Base-by-base conservation (phyloP, 495 filamentous ascomycete species). In the Xylaria nigripes region DNA sequence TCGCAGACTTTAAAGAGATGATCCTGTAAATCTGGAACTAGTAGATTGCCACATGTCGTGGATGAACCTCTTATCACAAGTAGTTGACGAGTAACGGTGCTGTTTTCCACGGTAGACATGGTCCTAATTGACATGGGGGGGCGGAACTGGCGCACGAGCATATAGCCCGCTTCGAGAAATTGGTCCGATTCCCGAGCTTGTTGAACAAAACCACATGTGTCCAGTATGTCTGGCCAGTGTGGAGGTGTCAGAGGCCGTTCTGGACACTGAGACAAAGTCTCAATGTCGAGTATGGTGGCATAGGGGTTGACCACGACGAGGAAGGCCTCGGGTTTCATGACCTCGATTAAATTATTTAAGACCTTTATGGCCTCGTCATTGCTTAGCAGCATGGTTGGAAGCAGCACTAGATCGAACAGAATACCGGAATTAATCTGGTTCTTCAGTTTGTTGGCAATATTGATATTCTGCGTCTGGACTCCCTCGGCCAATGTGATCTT, bases 261-360 rank as follows among this genome's bases (percentile, higher is more conserved):
- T 25, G 10, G n/a, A 10, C 50, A 24, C 29, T 1, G 18, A 27
- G 23, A 22, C 36, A 24, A 15, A 7, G 23, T 24, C n/a, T 7
- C 12, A 12, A 18, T 4, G 30, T 16, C 13, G 25, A 32, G 6
- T 9, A 45, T 5, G 16, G 42, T 21, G 41, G 21, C 13, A 15
- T 27, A 53, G 2, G 54, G 50, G 8, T 73, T 50, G 0, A 71
- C n/a, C 8, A 76, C 43, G 6, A 76, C 9, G n/a, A 76, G 50
- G 55, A 72, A 75, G 3, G 65, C 72, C 1, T 70, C 72, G 7
- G 65, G 64, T 18, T 62, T 65, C 70, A 75, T 75, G 49, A 68
- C 49, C 1, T 38, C 15, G 2, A 60, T 29, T 18, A 76, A 51
- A 6, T 46, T 55, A 16, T 61, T 52, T 0, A 76, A 42, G 3